Conservation (phyloP, 139 green algal genomes). For the Picochlorum sp. region DNA sequence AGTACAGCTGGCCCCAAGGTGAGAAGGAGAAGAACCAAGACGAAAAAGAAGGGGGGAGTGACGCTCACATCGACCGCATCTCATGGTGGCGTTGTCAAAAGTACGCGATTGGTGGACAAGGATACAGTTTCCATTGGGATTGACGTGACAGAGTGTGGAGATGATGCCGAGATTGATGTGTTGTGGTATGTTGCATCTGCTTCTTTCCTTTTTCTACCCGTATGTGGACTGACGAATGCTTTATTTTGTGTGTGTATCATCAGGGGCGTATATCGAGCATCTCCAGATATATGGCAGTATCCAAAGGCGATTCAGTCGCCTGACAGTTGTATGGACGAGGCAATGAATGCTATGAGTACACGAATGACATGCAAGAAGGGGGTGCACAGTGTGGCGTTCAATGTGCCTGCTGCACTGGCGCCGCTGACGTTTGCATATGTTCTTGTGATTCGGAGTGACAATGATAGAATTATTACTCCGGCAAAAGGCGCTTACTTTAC, state of each 20-base stretch:
- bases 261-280: conserved; percentile 32
- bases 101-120: too few species aligned
- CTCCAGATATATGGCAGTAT: conserved; percentile 28
- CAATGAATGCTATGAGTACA: conserved; percentile 19
- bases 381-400: conserved; percentile 1
- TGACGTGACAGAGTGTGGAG: too few species aligned
- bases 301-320: conserved; percentile 10
- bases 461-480: background rate
- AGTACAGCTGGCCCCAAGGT: too few species aligned
- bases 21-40: too few species aligned
- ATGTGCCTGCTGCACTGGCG: conserved; percentile 12
- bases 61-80: too few species aligned
- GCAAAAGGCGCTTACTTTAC: conserved; percentile 12
- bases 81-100: too few species aligned
- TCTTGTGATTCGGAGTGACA: conserved; percentile 1
- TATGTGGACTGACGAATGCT: too few species aligned
- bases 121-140: too few species aligned
- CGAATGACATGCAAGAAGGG: conserved; percentile 11
- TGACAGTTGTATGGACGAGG: conserved; percentile 16
- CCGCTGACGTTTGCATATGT: conserved; percentile 25
- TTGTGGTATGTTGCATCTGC: too few species aligned
- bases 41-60: too few species aligned
- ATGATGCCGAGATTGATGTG: too few species aligned
- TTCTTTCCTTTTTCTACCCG: too few species aligned
- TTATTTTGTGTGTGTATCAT: background rate